Percentiles rank a stretch among this genome's conserved stretches.
These are phyloP conservation scores for Diversispora epigaea DNA, from an alignment of 192 early-diverging fungal species.

Conservation along the genomic window DNA sequence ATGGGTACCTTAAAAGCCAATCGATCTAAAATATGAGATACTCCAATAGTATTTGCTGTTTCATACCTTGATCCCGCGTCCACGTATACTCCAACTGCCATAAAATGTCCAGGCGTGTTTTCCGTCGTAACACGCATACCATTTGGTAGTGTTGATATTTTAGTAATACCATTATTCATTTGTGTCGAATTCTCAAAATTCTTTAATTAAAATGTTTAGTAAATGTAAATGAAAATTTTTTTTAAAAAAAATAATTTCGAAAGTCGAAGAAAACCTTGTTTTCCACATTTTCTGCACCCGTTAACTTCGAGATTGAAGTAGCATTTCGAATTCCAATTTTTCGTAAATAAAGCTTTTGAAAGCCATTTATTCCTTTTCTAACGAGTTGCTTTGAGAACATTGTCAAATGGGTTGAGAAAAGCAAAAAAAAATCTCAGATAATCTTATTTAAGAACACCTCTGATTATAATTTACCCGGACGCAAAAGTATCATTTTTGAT, in stretches of 20 bases:
- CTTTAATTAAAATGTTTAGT: neutral
- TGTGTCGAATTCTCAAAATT: neutral
- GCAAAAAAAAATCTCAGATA: too few species aligned
- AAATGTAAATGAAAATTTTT: neutral
- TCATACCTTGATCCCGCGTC: constrained; percentile 91
- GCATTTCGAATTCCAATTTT: neutral
- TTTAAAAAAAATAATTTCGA: neutral
- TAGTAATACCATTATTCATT: constrained; percentile 23
- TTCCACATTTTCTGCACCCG: neutral
- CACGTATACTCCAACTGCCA: constrained; percentile 84
- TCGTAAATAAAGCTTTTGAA: neutral
- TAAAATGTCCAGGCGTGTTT: constrained; percentile 84
- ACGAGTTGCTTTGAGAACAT: neutral
- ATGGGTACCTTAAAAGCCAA: constrained; percentile 83
- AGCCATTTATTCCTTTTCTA: too few species aligned
- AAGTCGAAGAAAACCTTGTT: neutral
- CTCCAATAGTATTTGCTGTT: constrained; percentile 63
- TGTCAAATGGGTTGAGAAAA: too few species aligned
- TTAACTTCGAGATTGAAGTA: neutral
- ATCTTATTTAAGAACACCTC: too few species aligned
- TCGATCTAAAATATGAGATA: constrained; percentile 85
- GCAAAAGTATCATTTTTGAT: too few species aligned
- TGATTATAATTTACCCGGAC: too few species aligned
- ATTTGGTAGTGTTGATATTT: constrained; percentile 82
- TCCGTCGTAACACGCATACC: constrained; percentile 85